Percentiles rank a stretch among this genome's conserved stretches.
Evolutionary conservation across 148 eudicot species (phyloP).

Genomic region (Gaultheria prostrata): DNA sequence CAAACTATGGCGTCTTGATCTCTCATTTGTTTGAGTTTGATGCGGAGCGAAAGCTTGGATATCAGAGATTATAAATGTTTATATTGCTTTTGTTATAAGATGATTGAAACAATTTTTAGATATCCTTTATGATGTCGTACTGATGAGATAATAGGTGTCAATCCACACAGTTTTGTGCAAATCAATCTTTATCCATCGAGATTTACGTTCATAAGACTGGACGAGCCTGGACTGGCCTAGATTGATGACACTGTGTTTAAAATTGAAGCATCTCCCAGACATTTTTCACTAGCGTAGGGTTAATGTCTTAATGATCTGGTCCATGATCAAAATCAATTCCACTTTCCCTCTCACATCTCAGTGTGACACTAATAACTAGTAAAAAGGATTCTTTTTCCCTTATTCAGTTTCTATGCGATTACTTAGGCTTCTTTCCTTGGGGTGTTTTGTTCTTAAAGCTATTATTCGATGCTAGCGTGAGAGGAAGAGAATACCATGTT

Average conservation of each 20-base stretch:
- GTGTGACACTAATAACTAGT: not conserved
- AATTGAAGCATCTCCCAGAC: not conserved
- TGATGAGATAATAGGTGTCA: not conserved
- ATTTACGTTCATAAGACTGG: not conserved
- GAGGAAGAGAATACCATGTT: not conserved
- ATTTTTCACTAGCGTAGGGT: not conserved
- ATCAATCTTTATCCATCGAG: not conserved
- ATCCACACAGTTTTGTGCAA: too few species aligned
- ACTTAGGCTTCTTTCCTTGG: not conserved
- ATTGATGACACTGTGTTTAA: not conserved
- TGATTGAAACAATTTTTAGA: not conserved
- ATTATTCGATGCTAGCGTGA: not conserved
- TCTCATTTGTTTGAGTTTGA: slow-evolving; percentile 4
- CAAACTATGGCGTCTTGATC: slow-evolving; percentile 1
- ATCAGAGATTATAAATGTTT: not conserved
- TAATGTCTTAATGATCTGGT: not conserved
- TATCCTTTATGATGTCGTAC: not conserved
- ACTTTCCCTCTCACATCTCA: not conserved
- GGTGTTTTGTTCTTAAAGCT: not conserved
- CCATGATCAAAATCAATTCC: not conserved
- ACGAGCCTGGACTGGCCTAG: not conserved
- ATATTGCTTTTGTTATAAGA: not conserved
- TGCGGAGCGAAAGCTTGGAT: not conserved
- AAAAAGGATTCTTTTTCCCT: not conserved
- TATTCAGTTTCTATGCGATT: not conserved